A percentile compares a stretch with the other conserved stretches of the same genome.
These are phyloP conservation scores for Saccharomycopsis guyanensis DNA, from an alignment of 805 yeast genomes.

Conservation along the genomic window DNA sequence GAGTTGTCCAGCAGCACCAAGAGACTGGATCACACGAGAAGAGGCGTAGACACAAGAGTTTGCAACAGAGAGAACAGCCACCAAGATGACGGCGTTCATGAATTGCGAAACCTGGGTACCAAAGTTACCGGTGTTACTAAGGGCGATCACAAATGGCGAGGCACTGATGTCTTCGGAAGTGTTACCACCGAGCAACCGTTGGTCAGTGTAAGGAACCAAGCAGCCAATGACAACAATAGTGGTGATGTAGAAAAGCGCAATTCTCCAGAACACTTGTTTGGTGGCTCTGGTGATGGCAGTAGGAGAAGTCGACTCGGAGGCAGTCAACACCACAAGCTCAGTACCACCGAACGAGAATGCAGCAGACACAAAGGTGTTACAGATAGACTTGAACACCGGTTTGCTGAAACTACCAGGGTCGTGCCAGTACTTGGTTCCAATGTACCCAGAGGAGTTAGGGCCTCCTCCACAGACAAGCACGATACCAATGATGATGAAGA, in stretches of 20 bases:
- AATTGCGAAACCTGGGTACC: conserved; percentile 40
- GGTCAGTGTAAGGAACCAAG: conserved; percentile 44
- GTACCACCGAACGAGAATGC: conserved; percentile 57
- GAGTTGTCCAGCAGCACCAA: conserved; percentile 53
- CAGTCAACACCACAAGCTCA: conserved; percentile 50
- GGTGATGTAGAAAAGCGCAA: conserved; percentile 40
- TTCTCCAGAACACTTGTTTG: conserved; percentile 49
- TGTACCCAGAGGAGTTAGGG: conserved; percentile 33
- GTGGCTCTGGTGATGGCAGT: conserved; percentile 52
- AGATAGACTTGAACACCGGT: conserved; percentile 47
- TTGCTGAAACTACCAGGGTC: conserved; percentile 35
- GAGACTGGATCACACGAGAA: conserved; percentile 44
- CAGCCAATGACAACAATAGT: conserved; percentile 42
- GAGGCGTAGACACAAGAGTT: conserved; percentile 47
- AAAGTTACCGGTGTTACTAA: conserved; percentile 44
- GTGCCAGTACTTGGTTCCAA: conserved; percentile 40
- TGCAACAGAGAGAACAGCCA: conserved; percentile 51
- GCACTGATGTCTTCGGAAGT: conserved; percentile 38
- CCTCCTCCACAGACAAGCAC: conserved; percentile 43
- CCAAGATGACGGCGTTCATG: conserved; percentile 54
- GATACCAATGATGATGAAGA: conserved; percentile 48
- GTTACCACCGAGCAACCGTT: conserved; percentile 35
- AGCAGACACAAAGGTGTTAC: conserved; percentile 44
- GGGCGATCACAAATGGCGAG: conserved; percentile 63
- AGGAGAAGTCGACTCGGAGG: conserved; percentile 47